Percentiles rank a stretch among this genome's conserved stretches.
phyloP scores from a whole-genome alignment of 2,329 filamentous ascomycete genomes.

The Elsinoe batatas region DNA sequence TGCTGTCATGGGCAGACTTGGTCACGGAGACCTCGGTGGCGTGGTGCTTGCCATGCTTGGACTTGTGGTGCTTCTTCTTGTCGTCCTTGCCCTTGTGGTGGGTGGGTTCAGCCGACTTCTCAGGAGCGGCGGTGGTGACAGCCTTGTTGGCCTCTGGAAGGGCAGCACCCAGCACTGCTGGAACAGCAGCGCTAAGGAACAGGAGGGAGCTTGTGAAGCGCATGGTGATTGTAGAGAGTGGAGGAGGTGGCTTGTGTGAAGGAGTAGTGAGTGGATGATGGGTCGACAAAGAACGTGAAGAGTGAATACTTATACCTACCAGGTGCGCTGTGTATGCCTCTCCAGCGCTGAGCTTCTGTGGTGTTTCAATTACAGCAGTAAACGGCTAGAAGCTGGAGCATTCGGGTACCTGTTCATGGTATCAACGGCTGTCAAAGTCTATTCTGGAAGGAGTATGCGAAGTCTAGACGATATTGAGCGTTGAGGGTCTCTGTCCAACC shows the following conservation, averaged over 20 bases:
- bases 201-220: background rate
- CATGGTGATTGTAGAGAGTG: background rate
- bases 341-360: background rate
- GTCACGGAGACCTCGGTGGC: background rate
- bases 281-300: background rate
- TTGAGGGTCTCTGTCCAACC: background rate
- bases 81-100: constrained; percentile 2
- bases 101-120: background rate
- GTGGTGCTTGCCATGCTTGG: constrained; percentile 3
- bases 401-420: constrained; percentile 2
- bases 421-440: constrained; percentile 9
- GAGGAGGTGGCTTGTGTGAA: background rate
- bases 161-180: background rate
- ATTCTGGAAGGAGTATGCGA: background rate
- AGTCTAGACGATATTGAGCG: background rate
- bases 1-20: background rate
- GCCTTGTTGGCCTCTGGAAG: background rate
- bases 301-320: background rate
- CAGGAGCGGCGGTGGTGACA: background rate
- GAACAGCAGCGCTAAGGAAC: background rate
- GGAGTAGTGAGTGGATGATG: background rate
- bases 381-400: background rate
- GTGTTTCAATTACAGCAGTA: background rate
- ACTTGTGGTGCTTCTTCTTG: constrained; percentile 2
- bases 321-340: background rate